Evolutionary conservation across 2,329 filamentous ascomycete genomes (phyloP), one percentile per base, ranked within the genome.

Genomic region (Colletotrichum navitas): DNA sequence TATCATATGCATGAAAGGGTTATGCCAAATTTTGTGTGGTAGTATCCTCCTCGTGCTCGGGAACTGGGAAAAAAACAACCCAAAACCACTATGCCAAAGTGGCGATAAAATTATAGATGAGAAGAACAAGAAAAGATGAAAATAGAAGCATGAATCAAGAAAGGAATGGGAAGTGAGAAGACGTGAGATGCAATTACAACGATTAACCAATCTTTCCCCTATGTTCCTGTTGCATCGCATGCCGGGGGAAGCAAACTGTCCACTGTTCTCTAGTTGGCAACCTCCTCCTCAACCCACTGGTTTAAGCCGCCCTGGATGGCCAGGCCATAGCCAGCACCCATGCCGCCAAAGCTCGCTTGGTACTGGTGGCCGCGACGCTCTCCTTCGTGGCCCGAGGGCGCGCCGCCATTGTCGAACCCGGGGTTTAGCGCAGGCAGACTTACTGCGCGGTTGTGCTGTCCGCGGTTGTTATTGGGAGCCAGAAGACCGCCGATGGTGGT

Each of bases 401-500:
- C 83, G 21, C 85, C 85, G 54, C 88, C 87, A 64, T 90, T 90
- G 80, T 91, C 88, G 66, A 90, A 89, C 21, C 88, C 88, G 24
- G 89, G 89, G 0, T 89, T 90, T 65, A 92, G 86, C 6, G 88
- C 90, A 1, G 96, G 96, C 78, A 99, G 85, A 80, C 94, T 97
- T 71, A 98, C 94, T 43, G 96, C 94, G 47, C 96, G 92, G 78
- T 90, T 95, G 81, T 92, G 90, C 74, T 89, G 88, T 41, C 87
- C 84, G 43, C 90, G 86, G 18, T 83, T 80, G 66, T 89, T 91
- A 63, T 89, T 90, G 2, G 93, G 93, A 3, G 93, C 92, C 62
- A 96, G 87, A 47, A 97, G 88, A 10, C 93, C 92, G 54, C 92
- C 92, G 72, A 95, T 92, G 1, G 91, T 93, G 2, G 91, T 91